These are phyloP conservation scores for Lotus japonicus DNA, from an alignment of 306 rosid genomes.

Conservation along the genomic window DNA sequence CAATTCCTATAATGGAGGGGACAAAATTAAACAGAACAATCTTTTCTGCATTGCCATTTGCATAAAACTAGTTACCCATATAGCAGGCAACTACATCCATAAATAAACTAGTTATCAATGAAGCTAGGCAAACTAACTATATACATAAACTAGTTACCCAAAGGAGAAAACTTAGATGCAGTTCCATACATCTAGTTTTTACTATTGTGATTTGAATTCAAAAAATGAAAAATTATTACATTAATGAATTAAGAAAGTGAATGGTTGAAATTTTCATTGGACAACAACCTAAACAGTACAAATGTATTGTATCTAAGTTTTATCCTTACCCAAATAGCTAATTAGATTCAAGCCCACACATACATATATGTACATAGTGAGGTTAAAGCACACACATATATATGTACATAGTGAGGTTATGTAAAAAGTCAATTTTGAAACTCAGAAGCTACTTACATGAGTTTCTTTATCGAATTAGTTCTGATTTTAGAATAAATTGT, in stretches of 20 bases:
- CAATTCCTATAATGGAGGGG: background rate
- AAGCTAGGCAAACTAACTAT: no score
- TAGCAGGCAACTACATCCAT: background rate
- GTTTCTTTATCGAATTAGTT: background rate
- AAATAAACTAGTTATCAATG: background rate
- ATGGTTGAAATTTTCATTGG: no score
- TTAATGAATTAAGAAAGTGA: no score
- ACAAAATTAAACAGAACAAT: background rate
- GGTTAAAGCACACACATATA: background rate
- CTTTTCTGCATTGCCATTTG: background rate
- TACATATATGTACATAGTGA: background rate
- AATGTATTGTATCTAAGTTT: no score
- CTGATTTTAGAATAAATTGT: background rate
- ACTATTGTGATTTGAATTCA: no score
- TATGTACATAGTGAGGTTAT: background rate
- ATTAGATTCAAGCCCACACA: background rate
- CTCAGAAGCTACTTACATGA: background rate
- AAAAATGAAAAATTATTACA: no score
- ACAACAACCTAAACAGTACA: no score
- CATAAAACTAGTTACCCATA: background rate
- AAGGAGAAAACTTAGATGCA: no score
- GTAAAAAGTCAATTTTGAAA: background rate
- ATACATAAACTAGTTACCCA: no score
- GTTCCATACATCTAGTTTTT: no score
- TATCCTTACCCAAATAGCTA: background rate